Percentiles rank a stretch among this genome's conserved stretches.
These are phyloP conservation scores for Violaceomyces palustris DNA, from an alignment of 1,284 basidiomycete species.

Conservation along the genomic window DNA sequence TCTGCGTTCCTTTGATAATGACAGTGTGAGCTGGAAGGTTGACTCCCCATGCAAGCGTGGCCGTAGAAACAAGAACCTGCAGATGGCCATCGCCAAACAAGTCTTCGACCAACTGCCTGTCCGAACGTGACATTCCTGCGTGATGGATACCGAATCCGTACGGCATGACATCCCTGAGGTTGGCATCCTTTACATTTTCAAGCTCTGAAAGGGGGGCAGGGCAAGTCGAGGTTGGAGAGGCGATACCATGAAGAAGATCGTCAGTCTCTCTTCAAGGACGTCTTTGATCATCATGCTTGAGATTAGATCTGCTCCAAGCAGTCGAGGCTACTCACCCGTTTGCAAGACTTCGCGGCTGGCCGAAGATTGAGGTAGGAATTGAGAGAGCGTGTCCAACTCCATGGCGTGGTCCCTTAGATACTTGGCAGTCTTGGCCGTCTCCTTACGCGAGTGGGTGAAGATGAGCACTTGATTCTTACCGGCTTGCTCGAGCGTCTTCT, in stretches of 20 bases:
- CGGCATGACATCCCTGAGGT: slow-evolving; percentile 82
- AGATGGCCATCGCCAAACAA: slow-evolving; percentile 88
- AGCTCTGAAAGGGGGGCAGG: slow-evolving; percentile 74
- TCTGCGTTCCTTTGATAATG: slow-evolving; percentile 99
- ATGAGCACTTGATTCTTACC: slow-evolving; percentile 61
- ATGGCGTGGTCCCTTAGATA: slow-evolving; percentile 92
- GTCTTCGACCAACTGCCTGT: slow-evolving; percentile 88
- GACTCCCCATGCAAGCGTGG: slow-evolving; percentile 98
- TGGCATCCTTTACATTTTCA: slow-evolving; percentile 74
- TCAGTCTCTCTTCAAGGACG: no score
- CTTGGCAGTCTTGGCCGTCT: slow-evolving; percentile 93
- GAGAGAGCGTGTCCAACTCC: slow-evolving; percentile 90
- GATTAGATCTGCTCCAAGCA: slow-evolving; percentile 67
- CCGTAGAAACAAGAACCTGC: slow-evolving; percentile 93
- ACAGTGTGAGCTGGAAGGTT: slow-evolving; percentile 96
- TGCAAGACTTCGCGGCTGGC: slow-evolving; percentile 44
- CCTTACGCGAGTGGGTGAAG: slow-evolving; percentile 96
- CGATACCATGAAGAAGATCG: background rate
- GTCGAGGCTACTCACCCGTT: no score
- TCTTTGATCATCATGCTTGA: background rate
- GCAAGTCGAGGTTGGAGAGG: slow-evolving; percentile 68
- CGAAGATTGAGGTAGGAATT: slow-evolving; percentile 64
- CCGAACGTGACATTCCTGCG: slow-evolving; percentile 95
- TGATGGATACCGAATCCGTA: slow-evolving; percentile 98
- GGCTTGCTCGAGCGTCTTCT: slow-evolving; percentile 62